Base-by-base conservation (phyloP, 1,284 basidiomycete species). In the Cryptococcus floricola region DNA sequence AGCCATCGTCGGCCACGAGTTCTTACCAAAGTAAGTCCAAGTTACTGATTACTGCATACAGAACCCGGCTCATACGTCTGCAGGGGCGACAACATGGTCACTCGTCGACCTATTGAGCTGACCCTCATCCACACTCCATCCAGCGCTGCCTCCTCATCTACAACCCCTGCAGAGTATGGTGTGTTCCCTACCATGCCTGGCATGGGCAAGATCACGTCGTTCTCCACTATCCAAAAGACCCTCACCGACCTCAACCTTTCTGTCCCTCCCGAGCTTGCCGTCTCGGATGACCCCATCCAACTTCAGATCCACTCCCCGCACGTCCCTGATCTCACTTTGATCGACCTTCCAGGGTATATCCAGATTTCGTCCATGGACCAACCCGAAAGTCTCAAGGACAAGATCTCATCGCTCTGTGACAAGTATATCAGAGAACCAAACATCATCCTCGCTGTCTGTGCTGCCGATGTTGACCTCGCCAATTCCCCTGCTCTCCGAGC, bases 1-100 rank as follows among this genome's bases (percentile, higher is more conserved):
- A 76, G 89, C 96, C 2, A 91, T 99, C 63, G 96, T 99, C 23
- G 96, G 95, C 0, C 92, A 97, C 63, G 93, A 98, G 74, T 98
- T 99, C 76, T 79, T 99, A 42, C 96, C 95, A 39, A 98, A 98
- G 92, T 95, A 64, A 64, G 85, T 78, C 37, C 50, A 19, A 38
- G 14, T 19, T 12, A 13, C 41, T 42, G 27, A 2, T 19, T 12
- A 13, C 41, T 42, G 27, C 10, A n/a, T 28, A 34, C 46, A 47
- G 31, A 18, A 25, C 13, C 5, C 48, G 14, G 19, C 38, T 49
- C 18, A 49, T 8, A 25, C 52, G 31, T 43, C 13, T 12, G 9
- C 69, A 96, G 92, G 79, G 95, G 95, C 56, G 89, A 94, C 77
- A 98, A 98, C 77, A 99, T 99, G 96, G 96, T 98, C 46, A 99